phyloP scores from a whole-genome alignment of 805 yeast genomes.

The Candida sakaeoensis region DNA sequence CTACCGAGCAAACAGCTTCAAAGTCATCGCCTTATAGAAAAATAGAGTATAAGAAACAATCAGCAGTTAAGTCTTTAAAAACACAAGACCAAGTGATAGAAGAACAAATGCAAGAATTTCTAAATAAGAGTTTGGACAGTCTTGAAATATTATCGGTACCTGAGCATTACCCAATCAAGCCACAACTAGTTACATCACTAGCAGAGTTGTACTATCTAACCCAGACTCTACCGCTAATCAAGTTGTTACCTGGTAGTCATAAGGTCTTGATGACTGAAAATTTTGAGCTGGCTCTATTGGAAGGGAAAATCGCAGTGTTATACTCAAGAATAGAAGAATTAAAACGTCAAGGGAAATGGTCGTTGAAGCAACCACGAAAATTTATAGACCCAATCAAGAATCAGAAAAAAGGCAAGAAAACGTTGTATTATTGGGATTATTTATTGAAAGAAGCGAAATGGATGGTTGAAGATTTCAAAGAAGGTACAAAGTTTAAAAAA shows the following conservation, averaged over 20 bases:
- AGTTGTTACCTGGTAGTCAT: slow-evolving; percentile 78
- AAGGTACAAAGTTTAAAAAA: slow-evolving; percentile 62
- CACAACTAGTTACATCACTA: slow-evolving; percentile 51
- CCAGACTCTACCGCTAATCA: slow-evolving; percentile 81
- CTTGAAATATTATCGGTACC: slow-evolving; percentile 39
- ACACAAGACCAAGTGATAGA: slow-evolving; percentile 10
- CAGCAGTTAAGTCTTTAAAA: slow-evolving; percentile 13
- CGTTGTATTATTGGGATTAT: slow-evolving; percentile 67
- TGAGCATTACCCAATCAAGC: slow-evolving; percentile 38
- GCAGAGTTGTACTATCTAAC: slow-evolving; percentile 85
- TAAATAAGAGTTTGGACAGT: slow-evolving; percentile 24
- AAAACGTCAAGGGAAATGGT: slow-evolving; percentile 85
- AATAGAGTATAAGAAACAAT: slow-evolving; percentile 4
- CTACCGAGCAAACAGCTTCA: too few species aligned
- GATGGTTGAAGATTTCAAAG: slow-evolving; percentile 76
- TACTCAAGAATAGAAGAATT: slow-evolving; percentile 90
- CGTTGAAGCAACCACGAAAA: slow-evolving; percentile 76
- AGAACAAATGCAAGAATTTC: slow-evolving; percentile 17
- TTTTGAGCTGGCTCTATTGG: slow-evolving; percentile 79
- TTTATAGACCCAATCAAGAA: slow-evolving; percentile 60
- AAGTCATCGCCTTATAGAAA: background rate
- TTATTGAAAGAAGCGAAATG: slow-evolving; percentile 76
- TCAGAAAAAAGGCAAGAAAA: slow-evolving; percentile 17
- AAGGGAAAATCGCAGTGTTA: slow-evolving; percentile 86
- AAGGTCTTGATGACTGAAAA: slow-evolving; percentile 82